phyloP scores from a whole-genome alignment of 805 yeast genomes.

The Starmerella powellii region DNA sequence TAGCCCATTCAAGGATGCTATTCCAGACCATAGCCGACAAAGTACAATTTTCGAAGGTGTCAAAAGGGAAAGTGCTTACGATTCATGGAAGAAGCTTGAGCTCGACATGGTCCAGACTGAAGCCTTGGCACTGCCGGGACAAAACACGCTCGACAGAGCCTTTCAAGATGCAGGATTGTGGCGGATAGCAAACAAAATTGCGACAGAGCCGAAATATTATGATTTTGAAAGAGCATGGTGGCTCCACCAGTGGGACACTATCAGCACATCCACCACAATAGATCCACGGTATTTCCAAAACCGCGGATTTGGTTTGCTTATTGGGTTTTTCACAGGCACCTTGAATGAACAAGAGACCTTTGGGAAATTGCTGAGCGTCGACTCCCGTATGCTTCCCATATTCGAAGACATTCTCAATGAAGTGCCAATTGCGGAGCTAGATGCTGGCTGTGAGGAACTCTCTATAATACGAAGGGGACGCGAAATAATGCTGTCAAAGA shows the following conservation, averaged over 20 bases:
- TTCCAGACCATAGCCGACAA: no score
- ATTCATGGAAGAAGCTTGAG: neutral
- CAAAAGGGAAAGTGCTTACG: neutral
- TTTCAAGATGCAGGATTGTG: conserved; percentile 14
- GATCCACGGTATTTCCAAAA: conserved; percentile 32
- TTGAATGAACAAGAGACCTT: neutral
- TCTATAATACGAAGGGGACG: conserved; percentile 11
- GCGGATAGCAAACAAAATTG: conserved; percentile 7
- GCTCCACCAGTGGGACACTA: conserved; percentile 55
- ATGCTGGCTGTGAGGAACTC: neutral
- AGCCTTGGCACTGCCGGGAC: neutral
- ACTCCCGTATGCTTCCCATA: neutral
- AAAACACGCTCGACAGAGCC: neutral
- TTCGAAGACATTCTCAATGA: neutral
- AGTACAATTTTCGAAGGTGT: neutral
- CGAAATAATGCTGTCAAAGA: conserved; percentile 26
- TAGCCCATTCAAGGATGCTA: no score
- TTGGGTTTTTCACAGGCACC: neutral
- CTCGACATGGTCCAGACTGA: neutral
- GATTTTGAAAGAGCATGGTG: conserved; percentile 45
- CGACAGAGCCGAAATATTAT: neutral
- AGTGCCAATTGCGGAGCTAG: neutral
- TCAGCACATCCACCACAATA: conserved; percentile 33
- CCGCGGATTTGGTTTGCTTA: conserved; percentile 30
- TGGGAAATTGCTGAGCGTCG: neutral